phyloP scores from a whole-genome alignment of 2,329 filamentous ascomycete species.

The Tympanopsis confertula region DNA sequence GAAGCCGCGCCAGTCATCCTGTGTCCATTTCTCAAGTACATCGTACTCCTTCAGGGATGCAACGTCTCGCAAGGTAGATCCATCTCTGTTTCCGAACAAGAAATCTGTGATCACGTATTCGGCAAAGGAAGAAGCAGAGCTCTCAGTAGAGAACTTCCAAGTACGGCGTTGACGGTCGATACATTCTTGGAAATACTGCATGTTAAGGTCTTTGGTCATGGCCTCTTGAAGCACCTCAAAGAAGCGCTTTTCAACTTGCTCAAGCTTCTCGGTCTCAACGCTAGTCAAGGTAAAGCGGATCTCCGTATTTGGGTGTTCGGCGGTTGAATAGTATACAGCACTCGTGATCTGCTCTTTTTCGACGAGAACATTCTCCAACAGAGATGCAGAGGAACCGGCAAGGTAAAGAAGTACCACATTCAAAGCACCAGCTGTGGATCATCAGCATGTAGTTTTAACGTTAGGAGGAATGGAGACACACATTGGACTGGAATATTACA shows the following conservation, averaged over 20 bases:
- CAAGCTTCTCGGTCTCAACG: slow-evolving; percentile 77
- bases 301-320: slow-evolving; percentile 68
- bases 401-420: slow-evolving; percentile 77
- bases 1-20: slow-evolving; percentile 73
- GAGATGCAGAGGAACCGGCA: slow-evolving; percentile 81
- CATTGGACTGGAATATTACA: slow-evolving; percentile 58
- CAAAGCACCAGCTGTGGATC: slow-evolving; percentile 36
- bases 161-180: slow-evolving; percentile 71
- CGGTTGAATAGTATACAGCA: slow-evolving; percentile 68
- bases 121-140: slow-evolving; percentile 69
- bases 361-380: slow-evolving; percentile 84
- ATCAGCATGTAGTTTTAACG: not conserved
- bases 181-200: slow-evolving; percentile 82
- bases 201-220: slow-evolving; percentile 69
- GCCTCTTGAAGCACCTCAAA: slow-evolving; percentile 76
- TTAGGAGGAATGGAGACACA: slow-evolving; percentile 18
- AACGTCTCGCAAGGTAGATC: slow-evolving; percentile 58
- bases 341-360: slow-evolving; percentile 88
- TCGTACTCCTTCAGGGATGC: slow-evolving; percentile 49
- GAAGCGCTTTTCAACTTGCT: slow-evolving; percentile 72
- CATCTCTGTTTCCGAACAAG: slow-evolving; percentile 77
- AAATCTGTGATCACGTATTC: slow-evolving; percentile 84
- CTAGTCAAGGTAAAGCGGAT: slow-evolving; percentile 80
- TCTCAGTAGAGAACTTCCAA: slow-evolving; percentile 74
- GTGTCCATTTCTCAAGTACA: slow-evolving; percentile 65